These are phyloP conservation scores for Backusella parvicylindrica DNA, from an alignment of 192 early-diverging fungal species.

Conservation along the genomic window DNA sequence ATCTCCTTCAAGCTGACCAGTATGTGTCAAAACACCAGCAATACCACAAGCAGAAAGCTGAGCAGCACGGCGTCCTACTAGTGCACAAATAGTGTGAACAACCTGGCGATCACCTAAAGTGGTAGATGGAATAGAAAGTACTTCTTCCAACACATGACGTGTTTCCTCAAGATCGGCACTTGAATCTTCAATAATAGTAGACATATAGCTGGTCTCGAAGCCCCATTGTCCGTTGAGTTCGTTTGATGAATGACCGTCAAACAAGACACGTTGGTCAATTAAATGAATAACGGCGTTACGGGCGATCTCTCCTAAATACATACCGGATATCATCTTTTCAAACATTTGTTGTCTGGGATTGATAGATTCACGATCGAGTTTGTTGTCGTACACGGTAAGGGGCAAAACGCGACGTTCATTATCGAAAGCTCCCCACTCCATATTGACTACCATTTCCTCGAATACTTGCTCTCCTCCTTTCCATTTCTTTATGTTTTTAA, in stretches of 20 bases:
- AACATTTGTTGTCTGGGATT: constrained; percentile 84
- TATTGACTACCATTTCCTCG: constrained; percentile 86
- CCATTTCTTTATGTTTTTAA: constrained; percentile 42
- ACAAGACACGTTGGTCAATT: constrained; percentile 73
- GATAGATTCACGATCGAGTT: constrained; percentile 76
- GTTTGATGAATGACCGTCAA: constrained; percentile 57
- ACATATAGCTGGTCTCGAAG: constrained; percentile 78
- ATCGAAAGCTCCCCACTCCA: constrained; percentile 94
- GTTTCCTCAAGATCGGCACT: constrained; percentile 58
- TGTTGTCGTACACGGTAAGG: constrained; percentile 78
- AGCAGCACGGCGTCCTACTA: constrained; percentile 82
- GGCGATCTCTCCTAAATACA: constrained; percentile 90
- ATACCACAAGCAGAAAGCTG: constrained; percentile 71
- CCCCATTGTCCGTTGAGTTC: constrained; percentile 67
- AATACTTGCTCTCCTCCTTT: constrained; percentile 16
- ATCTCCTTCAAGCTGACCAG: constrained; percentile 24
- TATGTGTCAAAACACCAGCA: constrained; percentile 67
- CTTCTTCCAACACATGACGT: constrained; percentile 66
- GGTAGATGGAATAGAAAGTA: constrained; percentile 62
- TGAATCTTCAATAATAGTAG: constrained; percentile 65
- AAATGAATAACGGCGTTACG: constrained; percentile 77
- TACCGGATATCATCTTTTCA: constrained; percentile 93
- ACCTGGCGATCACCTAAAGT: constrained; percentile 75
- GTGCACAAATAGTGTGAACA: constrained; percentile 69
- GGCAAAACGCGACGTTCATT: constrained; percentile 76